phyloP scores from a whole-genome alignment of 2,329 filamentous ascomycete genomes.

The Monosporascus sp. region DNA sequence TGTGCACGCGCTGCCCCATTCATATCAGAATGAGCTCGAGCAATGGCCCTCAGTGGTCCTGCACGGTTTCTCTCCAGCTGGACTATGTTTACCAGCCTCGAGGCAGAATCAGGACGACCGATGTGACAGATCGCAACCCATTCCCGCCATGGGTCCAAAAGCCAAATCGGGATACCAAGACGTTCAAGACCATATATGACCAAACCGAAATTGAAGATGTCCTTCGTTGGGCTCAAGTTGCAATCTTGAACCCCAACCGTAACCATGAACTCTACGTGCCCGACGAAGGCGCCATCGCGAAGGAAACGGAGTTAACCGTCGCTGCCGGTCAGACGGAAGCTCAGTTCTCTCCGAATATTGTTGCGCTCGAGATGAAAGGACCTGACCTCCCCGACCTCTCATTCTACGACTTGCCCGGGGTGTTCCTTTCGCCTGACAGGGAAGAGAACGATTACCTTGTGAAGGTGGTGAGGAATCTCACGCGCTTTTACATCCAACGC shows the following conservation, averaged over 20 bases:
- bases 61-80: conserved; percentile 58
- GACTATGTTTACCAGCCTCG: conserved; percentile 53
- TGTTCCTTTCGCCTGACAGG: conserved; percentile 65
- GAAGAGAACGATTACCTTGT: conserved; percentile 64
- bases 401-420: conserved; percentile 80
- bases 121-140: conserved; percentile 44
- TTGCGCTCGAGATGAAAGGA: conserved; percentile 69
- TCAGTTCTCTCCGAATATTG: conserved; percentile 77
- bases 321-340: conserved; percentile 44
- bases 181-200: conserved; percentile 60
- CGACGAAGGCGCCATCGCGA: conserved; percentile 34
- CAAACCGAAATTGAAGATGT: conserved; percentile 60
- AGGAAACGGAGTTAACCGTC: conserved; percentile 29
- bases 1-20: conserved; percentile 73
- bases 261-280: conserved; percentile 51
- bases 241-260: conserved; percentile 63
- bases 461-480: conserved; percentile 64
- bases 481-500: conserved; percentile 63
- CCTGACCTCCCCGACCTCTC: conserved; percentile 67
- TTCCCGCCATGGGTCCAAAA: conserved; percentile 63
- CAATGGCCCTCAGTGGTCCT: conserved; percentile 56
- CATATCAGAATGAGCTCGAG: conserved; percentile 66
- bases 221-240: conserved; percentile 70
- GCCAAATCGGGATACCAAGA: conserved; percentile 36
- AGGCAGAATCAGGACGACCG: conserved; percentile 35